Evolutionary conservation across 768 basidiomycete genomes (phyloP), one percentile per base, ranked within the genome.

Genomic region (Tricholoma sp.): DNA sequence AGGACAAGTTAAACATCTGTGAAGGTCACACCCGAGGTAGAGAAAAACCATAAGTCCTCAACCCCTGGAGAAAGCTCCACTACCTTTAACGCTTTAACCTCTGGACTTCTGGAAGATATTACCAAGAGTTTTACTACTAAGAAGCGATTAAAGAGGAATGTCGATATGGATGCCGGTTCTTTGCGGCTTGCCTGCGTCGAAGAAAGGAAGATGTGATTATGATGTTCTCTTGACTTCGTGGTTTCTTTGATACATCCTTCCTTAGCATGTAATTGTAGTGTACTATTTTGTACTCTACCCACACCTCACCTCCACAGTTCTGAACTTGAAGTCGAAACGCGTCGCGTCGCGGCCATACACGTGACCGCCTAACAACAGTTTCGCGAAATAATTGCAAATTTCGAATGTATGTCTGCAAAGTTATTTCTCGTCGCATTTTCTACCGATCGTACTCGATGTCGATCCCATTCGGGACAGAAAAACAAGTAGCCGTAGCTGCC

Each of bases 401-500:
- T 16, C 16, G 21, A 3, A 50, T 50, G 47, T 9, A 50, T 50
- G 39, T 59, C 52, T 34, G 55, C 53, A 59, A 54, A 46, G 57
- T 51, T 7, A 27, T 61, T 54, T 60, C 65, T 56, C 56, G 55
- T 54, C 58, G 56, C 31, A 52, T 62, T 41, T 21, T 57, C 46
- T 56, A 56, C 58, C 64, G 62, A 61, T 61, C 56, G n/a, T 56
- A 54, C n/a, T 59, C 63, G 58, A 86, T 86, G 85, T 78, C 84
- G 3, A 64, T 74, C 4, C 66, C 79, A 53, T 85, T 84, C 65
- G 73, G 81, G 1, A 64, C 76, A 41, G 95, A 98, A 73, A 86
- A 88, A 62, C 80, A 84, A 64, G 80, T 98, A 57, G 94, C 93
- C 8, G 73, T 97, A 55, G 80, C 87, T 18, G 94, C 96, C 3